Evolutionary conservation across 1,139 yeast species (phyloP).

Genomic region (Saccharomycopsis hybrid): DNA sequence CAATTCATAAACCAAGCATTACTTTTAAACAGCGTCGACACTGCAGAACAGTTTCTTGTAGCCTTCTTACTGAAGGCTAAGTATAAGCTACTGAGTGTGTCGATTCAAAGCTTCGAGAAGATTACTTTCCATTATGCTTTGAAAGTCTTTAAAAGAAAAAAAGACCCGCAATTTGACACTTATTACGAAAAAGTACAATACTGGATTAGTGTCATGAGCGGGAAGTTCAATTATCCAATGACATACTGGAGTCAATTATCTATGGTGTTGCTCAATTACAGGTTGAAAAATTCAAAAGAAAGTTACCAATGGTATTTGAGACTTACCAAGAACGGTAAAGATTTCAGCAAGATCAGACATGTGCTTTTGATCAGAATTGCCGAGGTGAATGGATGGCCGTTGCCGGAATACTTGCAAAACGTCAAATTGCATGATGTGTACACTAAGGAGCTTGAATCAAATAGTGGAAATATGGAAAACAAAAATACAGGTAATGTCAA

Average conservation of each 20-base stretch:
- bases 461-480: too few species aligned
- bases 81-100: constrained; percentile 1
- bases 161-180: too few species aligned
- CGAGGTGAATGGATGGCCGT: constrained; percentile 16
- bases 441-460: not conserved
- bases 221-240: constrained; percentile 8
- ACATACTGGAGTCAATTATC: constrained; percentile 16
- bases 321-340: constrained; percentile 2
- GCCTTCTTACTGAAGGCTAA: constrained; percentile 11
- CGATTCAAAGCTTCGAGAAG: constrained; percentile 8
- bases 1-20: constrained; percentile 14
- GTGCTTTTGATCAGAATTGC: constrained; percentile 15
- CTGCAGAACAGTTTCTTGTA: constrained; percentile 10
- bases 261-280: constrained; percentile 11
- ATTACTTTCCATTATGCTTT: constrained; percentile 6
- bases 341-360: constrained; percentile 8
- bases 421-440: constrained; percentile 1
- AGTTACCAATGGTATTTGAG: constrained; percentile 8
- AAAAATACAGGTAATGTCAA: too few species aligned
- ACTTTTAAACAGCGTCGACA: not conserved
- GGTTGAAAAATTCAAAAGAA: constrained; percentile 1
- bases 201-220: constrained; percentile 12
- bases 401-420: constrained; percentile 14
- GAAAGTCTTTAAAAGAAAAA: too few species aligned
- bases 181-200: constrained; percentile 4